Evolutionary conservation across 2,329 filamentous ascomycete genomes (phyloP), one percentile per base, ranked within the genome.

Genomic region (Cordyceps militaris): DNA sequence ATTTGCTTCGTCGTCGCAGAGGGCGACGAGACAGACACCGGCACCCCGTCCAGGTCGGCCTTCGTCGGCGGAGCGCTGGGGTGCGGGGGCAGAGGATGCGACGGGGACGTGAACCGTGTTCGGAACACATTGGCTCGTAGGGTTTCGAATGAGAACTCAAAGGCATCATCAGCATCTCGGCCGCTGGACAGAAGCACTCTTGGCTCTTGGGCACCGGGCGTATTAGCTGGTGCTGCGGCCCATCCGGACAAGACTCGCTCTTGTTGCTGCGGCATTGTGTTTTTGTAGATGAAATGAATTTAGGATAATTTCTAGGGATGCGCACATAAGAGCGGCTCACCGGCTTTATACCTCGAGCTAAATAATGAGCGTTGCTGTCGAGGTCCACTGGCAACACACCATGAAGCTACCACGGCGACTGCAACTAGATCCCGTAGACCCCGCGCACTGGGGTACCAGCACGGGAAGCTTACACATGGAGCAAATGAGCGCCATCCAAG

Each of bases 71-170:
- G 68, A 5, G 82, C 76, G 56, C 83, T 86, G 8, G 86, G 86
- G 64, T 83, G 82, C 1, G 86, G 86, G 28, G 87, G 84, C 2
- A 87, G 66, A 7, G 82, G 82, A 64, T 89, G 85, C 2, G 76
- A 75, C 14, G 75, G 65, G 0, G 86, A 85, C 1, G 80, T 78
- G 66, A 89, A 89, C 0, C 83, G 85, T 1, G 86, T 87, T 43
- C 86, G 76, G 70, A 89, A 90, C 16, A 89, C 72, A 52, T 85
- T 85, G 21, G 78, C 74, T 16, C 79, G 77, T 30, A 89, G 64
- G 0, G 80, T 76, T 66, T 88, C 82, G 61, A 89, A 87, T 0
- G 76, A 75, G 66, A 89, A 89, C 16, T 76, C 69, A 59, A 83
- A 81, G 0, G 74, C 70, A 2, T 75, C 38, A 42, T 69, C 64